Conservation (phyloP, 2,329 filamentous ascomycete genomes). For the Neonectria coccinea region DNA sequence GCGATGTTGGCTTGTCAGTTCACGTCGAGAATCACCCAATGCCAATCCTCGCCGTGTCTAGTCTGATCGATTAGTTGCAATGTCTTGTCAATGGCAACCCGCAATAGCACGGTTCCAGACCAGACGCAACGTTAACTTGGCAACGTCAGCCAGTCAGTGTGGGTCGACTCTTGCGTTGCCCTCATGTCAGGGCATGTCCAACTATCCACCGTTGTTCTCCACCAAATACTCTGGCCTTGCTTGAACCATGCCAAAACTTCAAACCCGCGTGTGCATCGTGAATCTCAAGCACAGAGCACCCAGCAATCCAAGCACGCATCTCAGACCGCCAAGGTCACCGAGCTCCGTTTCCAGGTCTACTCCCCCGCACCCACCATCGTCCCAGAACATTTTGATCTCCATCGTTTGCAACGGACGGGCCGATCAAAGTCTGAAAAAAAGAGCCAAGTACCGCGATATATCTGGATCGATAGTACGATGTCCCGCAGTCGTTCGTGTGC, state of each 20-base stretch:
- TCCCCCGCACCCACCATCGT: background rate
- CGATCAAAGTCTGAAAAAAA: background rate
- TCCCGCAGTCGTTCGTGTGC: background rate
- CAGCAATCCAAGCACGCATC: background rate
- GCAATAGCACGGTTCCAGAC: background rate
- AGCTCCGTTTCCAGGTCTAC: background rate
- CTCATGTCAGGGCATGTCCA: background rate
- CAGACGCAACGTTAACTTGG: background rate
- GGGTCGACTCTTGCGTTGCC: background rate
- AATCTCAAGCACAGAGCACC: constrained; percentile 3
- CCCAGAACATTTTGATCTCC: background rate
- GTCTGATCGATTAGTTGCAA: background rate
- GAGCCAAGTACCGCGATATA: background rate
- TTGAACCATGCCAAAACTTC: background rate
- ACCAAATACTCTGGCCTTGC: background rate
- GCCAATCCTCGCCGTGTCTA: background rate
- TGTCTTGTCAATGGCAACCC: background rate
- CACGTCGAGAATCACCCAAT: background rate
- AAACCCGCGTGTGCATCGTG: background rate
- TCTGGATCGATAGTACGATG: background rate
- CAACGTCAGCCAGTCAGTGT: background rate
- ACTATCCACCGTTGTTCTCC: background rate
- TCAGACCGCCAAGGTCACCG: background rate
- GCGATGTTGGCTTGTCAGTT: background rate
- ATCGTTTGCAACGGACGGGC: background rate